Conservation (phyloP, 225 moss, liverwort and hornwort genomes). For the Climacium dendroides region DNA sequence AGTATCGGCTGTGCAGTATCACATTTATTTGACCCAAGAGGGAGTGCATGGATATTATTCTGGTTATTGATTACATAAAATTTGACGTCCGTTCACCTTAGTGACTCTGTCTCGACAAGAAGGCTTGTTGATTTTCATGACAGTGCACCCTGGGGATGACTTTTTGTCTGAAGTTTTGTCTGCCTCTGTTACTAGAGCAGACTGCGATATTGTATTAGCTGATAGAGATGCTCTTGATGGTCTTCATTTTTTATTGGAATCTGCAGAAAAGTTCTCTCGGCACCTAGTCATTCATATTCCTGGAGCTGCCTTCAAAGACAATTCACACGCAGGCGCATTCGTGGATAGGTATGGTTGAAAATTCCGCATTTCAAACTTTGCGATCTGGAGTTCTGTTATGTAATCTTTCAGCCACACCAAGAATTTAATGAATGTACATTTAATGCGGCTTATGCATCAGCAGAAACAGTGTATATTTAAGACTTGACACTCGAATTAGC, state of each 20-base stretch:
- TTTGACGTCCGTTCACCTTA: background rate
- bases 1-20: background rate
- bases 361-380: background rate
- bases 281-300: slow-evolving; percentile 71
- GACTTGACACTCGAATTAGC: background rate
- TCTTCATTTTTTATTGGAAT: background rate
- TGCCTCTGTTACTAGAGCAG: background rate
- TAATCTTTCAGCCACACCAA: background rate
- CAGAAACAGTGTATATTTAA: background rate
- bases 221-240: background rate
- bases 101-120: background rate
- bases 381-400: background rate
- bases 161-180: background rate
- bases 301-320: slow-evolving; percentile 78
- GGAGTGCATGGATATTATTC: background rate
- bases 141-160: background rate
- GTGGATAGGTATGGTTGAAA: slow-evolving; percentile 43
- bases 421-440: background rate
- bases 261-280: slow-evolving; percentile 85
- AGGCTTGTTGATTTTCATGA: background rate
- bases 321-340: slow-evolving; percentile 71
- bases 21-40: background rate
- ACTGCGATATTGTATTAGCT: background rate
- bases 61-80: background rate
- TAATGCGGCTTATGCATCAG: background rate